Percentiles rank a stretch among this genome's conserved stretches.
phyloP scores from a whole-genome alignment of 257 asterid species.

The Jasminum sambac region DNA sequence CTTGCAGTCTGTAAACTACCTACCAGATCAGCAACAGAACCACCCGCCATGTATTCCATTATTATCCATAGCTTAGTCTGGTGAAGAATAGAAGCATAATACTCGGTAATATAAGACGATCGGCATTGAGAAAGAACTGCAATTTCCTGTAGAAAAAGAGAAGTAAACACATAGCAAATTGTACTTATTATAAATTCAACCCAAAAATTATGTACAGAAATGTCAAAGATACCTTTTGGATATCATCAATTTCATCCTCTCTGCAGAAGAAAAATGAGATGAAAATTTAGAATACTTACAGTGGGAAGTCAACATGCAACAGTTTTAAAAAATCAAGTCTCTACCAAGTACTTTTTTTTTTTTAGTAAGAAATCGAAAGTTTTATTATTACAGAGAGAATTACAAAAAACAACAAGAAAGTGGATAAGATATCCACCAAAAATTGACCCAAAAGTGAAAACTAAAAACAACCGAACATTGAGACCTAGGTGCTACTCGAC shows the following conservation, averaged over 20 bases:
- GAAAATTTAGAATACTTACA: conserved; percentile 24
- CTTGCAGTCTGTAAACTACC: conserved; percentile 25
- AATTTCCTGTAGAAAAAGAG: conserved; percentile 72
- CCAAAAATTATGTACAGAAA: conserved; percentile 18
- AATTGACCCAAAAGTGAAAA: too few relatives aligned
- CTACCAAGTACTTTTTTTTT: too few relatives aligned
- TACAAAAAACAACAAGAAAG: too few relatives aligned
- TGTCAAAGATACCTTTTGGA: conserved; percentile 75
- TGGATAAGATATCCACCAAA: too few relatives aligned
- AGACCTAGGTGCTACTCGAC: too few relatives aligned
- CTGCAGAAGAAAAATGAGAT: conserved; percentile 44
- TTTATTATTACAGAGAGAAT: too few relatives aligned
- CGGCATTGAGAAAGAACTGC: conserved; percentile 96
- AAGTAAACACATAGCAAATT: conserved; percentile 25
- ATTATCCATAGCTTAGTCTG: conserved; percentile 96
- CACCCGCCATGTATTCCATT: conserved; percentile 99
- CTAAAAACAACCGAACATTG: too few relatives aligned
- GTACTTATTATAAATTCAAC: conserved; percentile 12
- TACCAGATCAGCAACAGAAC: conserved; percentile 99
- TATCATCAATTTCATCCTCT: conserved; percentile 99
- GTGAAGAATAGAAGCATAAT: conserved; percentile 82
- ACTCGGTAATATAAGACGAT: conserved; percentile 89
- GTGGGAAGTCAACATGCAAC: background rate
- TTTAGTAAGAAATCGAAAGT: too few relatives aligned
- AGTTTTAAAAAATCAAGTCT: background rate